A percentile compares a stretch with the other conserved stretches of the same genome.
These are phyloP conservation scores for Lactarius indigo DNA, from an alignment of 768 basidiomycete genomes.

Conservation along the genomic window DNA sequence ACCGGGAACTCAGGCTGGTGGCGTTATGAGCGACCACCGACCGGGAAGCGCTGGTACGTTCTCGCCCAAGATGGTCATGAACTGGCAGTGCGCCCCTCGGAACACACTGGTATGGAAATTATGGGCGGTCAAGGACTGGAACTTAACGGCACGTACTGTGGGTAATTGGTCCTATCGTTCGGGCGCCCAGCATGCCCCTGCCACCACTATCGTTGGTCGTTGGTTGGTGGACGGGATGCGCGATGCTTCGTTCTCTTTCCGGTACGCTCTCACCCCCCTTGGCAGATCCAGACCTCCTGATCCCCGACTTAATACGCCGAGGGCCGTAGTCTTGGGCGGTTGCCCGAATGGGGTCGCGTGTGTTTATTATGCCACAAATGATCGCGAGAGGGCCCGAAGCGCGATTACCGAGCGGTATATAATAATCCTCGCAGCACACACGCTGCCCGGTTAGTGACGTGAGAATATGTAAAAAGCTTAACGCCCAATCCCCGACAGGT, in stretches of 20 bases:
- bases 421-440: conserved; percentile 3
- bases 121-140: conserved; percentile 12
- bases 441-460: conserved; percentile 17
- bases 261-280: background rate
- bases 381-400: background rate
- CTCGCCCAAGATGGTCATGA: conserved; percentile 12
- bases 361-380: background rate
- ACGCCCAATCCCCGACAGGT: conserved; percentile 16
- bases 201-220: background rate
- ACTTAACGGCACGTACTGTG: conserved; percentile 10
- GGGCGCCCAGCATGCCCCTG: background rate
- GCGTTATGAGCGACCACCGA: conserved; percentile 1
- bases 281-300: conserved; percentile 2
- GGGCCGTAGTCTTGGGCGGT: background rate
- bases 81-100: conserved; percentile 1
- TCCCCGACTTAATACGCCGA: conserved; percentile 7
- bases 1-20: background rate
- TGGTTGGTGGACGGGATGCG: background rate
- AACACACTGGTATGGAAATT: conserved; percentile 7
- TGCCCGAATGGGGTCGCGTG: background rate
- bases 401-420: background rate
- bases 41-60: conserved; percentile 14
- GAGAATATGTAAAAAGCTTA: conserved; percentile 24
- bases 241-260: background rate
- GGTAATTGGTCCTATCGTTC: conserved; percentile 9